These are phyloP conservation scores for Fusarium tanahbumbuense DNA, from an alignment of 2,329 filamentous ascomycete genomes.

Conservation along the genomic window DNA sequence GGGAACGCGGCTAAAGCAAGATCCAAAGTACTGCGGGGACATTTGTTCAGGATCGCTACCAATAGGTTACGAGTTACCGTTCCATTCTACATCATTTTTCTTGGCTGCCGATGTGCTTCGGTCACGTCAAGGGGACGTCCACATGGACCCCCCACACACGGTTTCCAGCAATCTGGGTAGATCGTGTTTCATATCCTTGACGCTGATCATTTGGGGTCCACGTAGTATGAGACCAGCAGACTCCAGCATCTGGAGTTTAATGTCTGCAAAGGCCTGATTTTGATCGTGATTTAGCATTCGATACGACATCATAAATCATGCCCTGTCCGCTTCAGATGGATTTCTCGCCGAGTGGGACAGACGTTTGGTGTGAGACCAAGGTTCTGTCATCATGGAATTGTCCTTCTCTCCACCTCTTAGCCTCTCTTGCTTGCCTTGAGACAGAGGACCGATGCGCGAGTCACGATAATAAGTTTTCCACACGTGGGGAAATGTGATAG, in stretches of 20 bases:
- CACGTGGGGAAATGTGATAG: background rate
- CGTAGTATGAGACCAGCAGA: background rate
- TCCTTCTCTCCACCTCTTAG: background rate
- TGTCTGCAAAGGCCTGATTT: background rate
- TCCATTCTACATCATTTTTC: background rate
- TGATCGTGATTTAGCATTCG: background rate
- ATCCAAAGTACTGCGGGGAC: background rate
- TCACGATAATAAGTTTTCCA: background rate
- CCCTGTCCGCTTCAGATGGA: background rate
- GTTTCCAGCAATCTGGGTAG: background rate
- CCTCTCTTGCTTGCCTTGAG: background rate
- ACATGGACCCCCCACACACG: background rate
- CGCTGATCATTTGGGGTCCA: background rate
- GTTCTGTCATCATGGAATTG: background rate
- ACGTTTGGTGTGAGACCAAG: background rate
- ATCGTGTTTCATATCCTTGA: background rate
- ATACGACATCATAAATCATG: background rate
- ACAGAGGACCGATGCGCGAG: background rate
- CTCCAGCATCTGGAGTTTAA: background rate
- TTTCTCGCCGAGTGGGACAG: background rate
- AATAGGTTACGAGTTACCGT: background rate
- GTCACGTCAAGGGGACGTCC: background rate
- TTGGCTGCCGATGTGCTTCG: conserved; percentile 17
- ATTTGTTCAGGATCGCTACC: background rate
- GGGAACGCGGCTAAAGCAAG: background rate